Percentiles rank a stretch among this genome's conserved stretches.
Conservation (phyloP, 176 grass and related monocot genomes). For the Poa pratensis region DNA sequence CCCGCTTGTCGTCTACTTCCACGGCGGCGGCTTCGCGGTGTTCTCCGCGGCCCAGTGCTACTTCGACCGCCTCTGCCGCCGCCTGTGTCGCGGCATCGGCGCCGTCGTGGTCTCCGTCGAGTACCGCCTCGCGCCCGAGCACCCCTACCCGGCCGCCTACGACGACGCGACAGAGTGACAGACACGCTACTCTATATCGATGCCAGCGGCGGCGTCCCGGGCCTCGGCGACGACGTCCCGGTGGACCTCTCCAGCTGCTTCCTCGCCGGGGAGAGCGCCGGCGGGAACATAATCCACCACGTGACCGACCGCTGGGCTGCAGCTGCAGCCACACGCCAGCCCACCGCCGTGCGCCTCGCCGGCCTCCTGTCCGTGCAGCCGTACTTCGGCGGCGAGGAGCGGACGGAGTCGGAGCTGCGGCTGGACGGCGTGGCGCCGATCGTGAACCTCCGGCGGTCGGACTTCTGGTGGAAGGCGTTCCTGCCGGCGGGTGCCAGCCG, state of each 20-base stretch:
- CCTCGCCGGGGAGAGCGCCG: conserved; percentile 73
- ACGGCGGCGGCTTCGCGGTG: conserved; percentile 71
- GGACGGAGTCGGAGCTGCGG: conserved; percentile 41
- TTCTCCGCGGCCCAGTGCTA: conserved; percentile 46
- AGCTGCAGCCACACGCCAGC: too few species aligned
- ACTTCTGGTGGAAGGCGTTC: conserved; percentile 63
- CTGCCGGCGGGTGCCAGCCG: conserved; percentile 49
- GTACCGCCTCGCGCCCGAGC: conserved; percentile 76
- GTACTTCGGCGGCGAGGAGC: conserved; percentile 73
- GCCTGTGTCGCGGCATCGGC: conserved; percentile 15
- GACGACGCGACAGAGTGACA: conserved; percentile 60
- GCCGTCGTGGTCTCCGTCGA: conserved; percentile 56
- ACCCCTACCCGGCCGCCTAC: conserved; percentile 58
- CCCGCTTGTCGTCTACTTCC: conserved; percentile 72
- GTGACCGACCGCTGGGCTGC: conserved; percentile 58
- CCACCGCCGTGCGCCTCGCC: too few species aligned
- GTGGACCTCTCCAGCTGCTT: conserved; percentile 59
- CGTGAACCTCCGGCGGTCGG: conserved; percentile 44
- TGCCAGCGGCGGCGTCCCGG: conserved; percentile 16
- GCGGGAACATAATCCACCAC: conserved; percentile 78
- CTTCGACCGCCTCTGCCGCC: conserved; percentile 66
- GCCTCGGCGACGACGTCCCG: background rate
- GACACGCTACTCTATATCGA: conserved; percentile 56
- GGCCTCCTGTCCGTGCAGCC: conserved; percentile 44
- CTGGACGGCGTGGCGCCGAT: conserved; percentile 52